Conservation (phyloP, 1,284 basidiomycete genomes). For the Sanghuangporus weigelae region DNA sequence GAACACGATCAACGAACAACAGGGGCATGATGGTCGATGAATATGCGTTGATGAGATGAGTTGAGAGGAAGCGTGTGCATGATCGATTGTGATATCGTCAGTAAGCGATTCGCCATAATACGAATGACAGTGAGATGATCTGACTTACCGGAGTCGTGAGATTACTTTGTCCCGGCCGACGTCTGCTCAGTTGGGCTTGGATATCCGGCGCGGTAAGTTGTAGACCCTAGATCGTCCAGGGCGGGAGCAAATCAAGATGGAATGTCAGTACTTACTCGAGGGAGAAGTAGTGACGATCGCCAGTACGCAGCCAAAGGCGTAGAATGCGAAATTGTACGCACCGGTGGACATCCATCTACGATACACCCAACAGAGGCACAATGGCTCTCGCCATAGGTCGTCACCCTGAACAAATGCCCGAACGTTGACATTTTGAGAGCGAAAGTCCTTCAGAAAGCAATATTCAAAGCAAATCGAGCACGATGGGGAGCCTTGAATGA, state of each 20-base stretch:
- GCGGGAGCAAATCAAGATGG: not conserved
- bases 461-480: not conserved
- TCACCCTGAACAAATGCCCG: conserved; percentile 87
- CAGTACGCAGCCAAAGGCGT: not conserved
- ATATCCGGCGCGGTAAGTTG: conserved; percentile 79
- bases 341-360: conserved; percentile 95
- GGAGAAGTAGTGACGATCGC: not conserved
- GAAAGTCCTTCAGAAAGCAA: not conserved
- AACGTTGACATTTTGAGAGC: conserved; percentile 78
- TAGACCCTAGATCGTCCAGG: conserved; percentile 63
- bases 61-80: not conserved
- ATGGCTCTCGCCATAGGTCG: conserved; percentile 97
- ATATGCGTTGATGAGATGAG: conserved; percentile 1
- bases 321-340: conserved; percentile 33
- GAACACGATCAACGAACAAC: not conserved
- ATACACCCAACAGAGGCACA: conserved; percentile 97
- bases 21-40: not conserved
- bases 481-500: not conserved
- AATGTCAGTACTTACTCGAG: not conserved
- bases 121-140: conserved; percentile 7
- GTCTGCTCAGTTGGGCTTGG: conserved; percentile 86
- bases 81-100: not conserved
- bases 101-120: not conserved
- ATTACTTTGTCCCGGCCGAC: conserved; percentile 94
- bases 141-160: conserved; percentile 87